phyloP scores from a whole-genome alignment of 768 basidiomycete species.

The Auricularia sp. region DNA sequence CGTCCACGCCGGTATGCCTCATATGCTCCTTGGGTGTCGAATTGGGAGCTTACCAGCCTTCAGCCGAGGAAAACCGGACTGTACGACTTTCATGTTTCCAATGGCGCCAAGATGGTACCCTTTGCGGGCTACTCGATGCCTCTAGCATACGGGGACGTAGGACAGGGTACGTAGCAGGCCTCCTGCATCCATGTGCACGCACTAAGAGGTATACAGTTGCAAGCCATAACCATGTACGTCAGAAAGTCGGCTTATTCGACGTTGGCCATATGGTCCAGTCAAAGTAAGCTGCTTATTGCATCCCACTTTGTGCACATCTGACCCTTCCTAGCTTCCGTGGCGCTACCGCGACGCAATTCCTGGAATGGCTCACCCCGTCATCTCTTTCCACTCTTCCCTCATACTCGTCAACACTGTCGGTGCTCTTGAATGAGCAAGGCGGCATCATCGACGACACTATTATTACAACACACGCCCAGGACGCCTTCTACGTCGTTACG shows the following conservation, averaged over 20 bases:
- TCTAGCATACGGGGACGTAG: constrained; percentile 68
- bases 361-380: constrained; percentile 85
- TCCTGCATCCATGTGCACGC: constrained; percentile 14
- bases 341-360: constrained; percentile 62
- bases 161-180: constrained; percentile 73
- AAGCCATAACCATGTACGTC: constrained; percentile 83
- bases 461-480: constrained; percentile 71
- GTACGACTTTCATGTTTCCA: constrained; percentile 78
- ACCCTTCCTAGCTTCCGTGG: constrained; percentile 61
- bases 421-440: constrained; percentile 77
- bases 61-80: constrained; percentile 59
- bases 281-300: constrained; percentile 39
- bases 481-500: constrained; percentile 89
- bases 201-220: constrained; percentile 43
- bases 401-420: constrained; percentile 76
- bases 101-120: constrained; percentile 88
- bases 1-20: too few species aligned
- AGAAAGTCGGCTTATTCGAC: constrained; percentile 80
- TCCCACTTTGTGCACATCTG: background rate
- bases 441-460: constrained; percentile 98
- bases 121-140: constrained; percentile 98
- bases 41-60: too few species aligned
- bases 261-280: constrained; percentile 98
- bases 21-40: too few species aligned
- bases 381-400: constrained; percentile 56